Evolutionary conservation across 1,284 basidiomycete genomes (phyloP).

Genomic region (Cystobasidium pallidum): DNA sequence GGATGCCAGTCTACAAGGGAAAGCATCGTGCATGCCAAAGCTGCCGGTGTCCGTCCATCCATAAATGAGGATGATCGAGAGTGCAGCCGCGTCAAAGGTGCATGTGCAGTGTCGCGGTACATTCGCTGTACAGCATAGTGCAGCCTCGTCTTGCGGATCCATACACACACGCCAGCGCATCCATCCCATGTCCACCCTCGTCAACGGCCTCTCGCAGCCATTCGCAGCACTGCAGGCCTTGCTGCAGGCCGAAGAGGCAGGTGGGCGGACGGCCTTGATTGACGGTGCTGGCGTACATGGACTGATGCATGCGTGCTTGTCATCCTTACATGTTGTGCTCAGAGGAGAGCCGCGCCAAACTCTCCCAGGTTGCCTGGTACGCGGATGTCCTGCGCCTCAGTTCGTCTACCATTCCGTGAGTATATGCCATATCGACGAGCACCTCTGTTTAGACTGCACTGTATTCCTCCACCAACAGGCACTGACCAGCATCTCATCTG

Average conservation of each 20-base stretch:
- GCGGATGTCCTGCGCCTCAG: conserved; percentile 36
- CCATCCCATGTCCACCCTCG: conserved; percentile 35
- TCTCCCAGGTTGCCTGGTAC: conserved; percentile 42
- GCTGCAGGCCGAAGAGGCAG: conserved; percentile 27
- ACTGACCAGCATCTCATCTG: no score
- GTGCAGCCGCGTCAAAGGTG: no score
- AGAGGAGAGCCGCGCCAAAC: conserved; percentile 22
- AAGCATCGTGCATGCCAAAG: not conserved
- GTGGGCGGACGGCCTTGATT: not conserved
- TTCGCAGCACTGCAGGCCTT: conserved; percentile 30
- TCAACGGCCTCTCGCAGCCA: conserved; percentile 22
- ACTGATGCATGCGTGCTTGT: not conserved
- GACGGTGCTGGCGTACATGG: no score
- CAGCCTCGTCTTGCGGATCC: no score
- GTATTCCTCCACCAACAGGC: no score
- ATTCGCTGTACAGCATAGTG: no score
- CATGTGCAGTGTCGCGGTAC: not conserved
- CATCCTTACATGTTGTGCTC: not conserved
- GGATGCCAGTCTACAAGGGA: not conserved
- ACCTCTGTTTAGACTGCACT: no score
- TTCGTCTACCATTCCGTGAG: conserved; percentile 35
- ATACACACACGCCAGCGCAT: no score
- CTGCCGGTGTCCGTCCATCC: not conserved
- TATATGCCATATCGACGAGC: no score
- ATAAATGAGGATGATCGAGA: not conserved